Evolutionary conservation across 139 green algal genomes (phyloP), one percentile per base, ranked within the genome.

Genomic region (Chlamydomonas sp.): DNA sequence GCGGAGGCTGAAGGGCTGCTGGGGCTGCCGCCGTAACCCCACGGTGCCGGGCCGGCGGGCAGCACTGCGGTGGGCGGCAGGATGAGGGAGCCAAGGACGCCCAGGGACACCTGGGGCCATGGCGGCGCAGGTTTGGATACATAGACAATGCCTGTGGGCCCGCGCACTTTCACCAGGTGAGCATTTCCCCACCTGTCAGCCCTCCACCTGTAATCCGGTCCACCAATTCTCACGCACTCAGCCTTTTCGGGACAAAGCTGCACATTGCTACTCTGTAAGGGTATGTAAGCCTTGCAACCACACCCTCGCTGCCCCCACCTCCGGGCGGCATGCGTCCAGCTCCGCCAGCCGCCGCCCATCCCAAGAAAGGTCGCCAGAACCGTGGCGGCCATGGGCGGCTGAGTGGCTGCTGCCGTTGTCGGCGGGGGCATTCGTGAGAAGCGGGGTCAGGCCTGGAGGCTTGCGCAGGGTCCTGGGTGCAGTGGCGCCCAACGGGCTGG

Each of bases 21-120:
- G 66, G 10, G 9, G 14, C 4, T 59, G 16, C 15, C 18, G 4
- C 63, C 8, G 49, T 64, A 7, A 5, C 66, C 1, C 64, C 31
- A 9, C 6, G 20, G 79, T 4, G 72, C 18, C n/a, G 64, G 1
- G 57, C 1, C 16, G 16, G 18, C 68, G 18, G 59, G 82, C 74
- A 73, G 71, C 74, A 87, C 82, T 1, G 72, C 61, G 4, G 72
- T 87, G 9, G 82, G 82, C 62, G 72, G 82, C 63, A 87, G 72
- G 4, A 87, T 72, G 57, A 87, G 62, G 0, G 62, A 6, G 10
- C 82, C 82, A 15, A 80, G 82, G 5, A 14, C 5, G 0, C 82
- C 82, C 61, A 87, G 60, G 2, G 80, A 78, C 7, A 14, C 4
- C 80, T 79, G 66, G 58, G 3, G 75, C 16, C 58, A 6, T 16